Evolutionary conservation across 176 grass and related monocot genomes (phyloP).

Genomic region (Alopecurus myosuroides): DNA sequence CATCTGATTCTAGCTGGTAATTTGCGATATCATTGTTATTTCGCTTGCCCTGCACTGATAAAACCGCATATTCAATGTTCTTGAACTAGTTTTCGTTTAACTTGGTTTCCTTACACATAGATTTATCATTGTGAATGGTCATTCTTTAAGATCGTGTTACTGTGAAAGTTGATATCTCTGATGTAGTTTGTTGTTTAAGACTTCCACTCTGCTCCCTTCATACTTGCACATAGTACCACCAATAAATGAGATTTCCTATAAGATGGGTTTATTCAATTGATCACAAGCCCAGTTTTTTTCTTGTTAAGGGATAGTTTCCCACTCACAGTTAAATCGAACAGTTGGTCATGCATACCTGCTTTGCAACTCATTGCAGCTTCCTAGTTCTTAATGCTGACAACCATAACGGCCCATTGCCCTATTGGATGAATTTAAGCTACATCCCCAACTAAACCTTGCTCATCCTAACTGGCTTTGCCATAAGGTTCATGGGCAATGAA

Average conservation of each 20-base stretch:
- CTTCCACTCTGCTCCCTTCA: neutral
- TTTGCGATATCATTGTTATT: neutral
- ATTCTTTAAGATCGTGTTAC: neutral
- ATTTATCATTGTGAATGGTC: neutral
- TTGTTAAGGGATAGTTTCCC: neutral
- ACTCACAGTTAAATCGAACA: neutral
- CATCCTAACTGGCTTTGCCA: neutral
- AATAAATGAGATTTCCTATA: neutral
- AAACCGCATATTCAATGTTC: neutral
- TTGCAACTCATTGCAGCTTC: neutral
- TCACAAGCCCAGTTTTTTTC: neutral
- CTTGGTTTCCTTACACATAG: slow-evolving; percentile 7
- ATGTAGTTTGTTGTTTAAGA: slow-evolving; percentile 7
- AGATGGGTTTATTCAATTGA: neutral
- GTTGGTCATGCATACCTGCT: neutral
- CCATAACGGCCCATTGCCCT: neutral
- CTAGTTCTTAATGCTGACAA: neutral
- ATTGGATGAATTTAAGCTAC: slow-evolving; percentile 3
- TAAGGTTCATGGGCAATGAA: neutral
- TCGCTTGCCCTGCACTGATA: neutral
- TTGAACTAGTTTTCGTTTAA: neutral
- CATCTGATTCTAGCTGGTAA: slow-evolving; percentile 64
- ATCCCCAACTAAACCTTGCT: neutral
- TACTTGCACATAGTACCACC: neutral
- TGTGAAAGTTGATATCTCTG: neutral